phyloP scores from a whole-genome alignment of 2,329 filamentous ascomycete genomes.

The Dothideomycetes sp. region DNA sequence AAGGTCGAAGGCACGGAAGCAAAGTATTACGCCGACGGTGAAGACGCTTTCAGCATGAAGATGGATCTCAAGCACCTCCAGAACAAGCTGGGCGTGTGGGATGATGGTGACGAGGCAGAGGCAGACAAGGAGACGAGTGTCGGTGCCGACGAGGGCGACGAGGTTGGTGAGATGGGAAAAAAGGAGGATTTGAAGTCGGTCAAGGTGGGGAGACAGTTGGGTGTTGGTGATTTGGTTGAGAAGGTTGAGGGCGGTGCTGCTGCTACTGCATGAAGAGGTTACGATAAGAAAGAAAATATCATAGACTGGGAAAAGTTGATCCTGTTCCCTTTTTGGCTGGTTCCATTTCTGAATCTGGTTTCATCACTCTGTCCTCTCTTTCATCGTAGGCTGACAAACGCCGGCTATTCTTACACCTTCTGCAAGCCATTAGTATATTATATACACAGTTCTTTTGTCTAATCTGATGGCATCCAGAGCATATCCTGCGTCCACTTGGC shows the following conservation, averaged over 20 bases:
- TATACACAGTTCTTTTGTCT: no score
- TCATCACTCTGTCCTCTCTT: no score
- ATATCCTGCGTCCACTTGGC: conserved; percentile 19
- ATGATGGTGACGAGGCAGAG: conserved; percentile 32
- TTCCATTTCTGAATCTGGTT: neutral
- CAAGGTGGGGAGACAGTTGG: conserved; percentile 70
- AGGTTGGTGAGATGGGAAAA: conserved; percentile 30
- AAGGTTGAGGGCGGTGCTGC: conserved; percentile 12
- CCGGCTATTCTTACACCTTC: no score
- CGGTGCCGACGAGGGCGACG: conserved; percentile 32
- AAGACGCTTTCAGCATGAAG: conserved; percentile 91
- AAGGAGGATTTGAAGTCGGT: conserved; percentile 65
- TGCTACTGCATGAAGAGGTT: neutral
- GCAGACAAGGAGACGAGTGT: conserved; percentile 27
- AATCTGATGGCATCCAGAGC: conserved; percentile 10
- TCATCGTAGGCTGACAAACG: no score
- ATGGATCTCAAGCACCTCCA: conserved; percentile 61
- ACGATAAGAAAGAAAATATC: neutral
- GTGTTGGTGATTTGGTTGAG: conserved; percentile 68
- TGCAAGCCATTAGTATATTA: no score
- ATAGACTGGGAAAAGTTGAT: conserved; percentile 1
- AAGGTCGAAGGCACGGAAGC: conserved; percentile 74
- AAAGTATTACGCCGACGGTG: conserved; percentile 95
- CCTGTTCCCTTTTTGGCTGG: neutral
- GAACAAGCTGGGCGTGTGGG: conserved; percentile 41